Evolutionary conservation across 2,329 filamentous ascomycete genomes (phyloP), one percentile per base, ranked within the genome.

Genomic region (Endoconidiophora laricicola): DNA sequence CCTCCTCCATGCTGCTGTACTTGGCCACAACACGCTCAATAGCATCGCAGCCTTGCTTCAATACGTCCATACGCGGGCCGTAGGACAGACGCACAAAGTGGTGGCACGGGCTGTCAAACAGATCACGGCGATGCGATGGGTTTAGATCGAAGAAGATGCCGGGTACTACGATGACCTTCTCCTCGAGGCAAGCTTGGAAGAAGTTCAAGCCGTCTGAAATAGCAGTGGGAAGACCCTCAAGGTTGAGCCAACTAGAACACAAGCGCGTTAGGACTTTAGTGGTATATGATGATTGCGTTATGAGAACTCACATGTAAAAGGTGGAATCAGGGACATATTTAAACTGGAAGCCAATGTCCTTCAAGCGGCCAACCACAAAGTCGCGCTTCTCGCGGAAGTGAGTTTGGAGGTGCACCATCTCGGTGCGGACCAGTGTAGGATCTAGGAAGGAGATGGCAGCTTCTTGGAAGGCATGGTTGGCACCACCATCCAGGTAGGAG

Each of bases 141-240:
- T 96, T 96, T 56, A 96, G 67, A 60, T 96, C 90, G 63, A 96
- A 96, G 74, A 96, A 96, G 65, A 96, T 96, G 54, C 90, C 90
- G 0, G 90, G 90, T 3, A 96, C 90, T 16, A 95, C 87, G 60
- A 95, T 95, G 57, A 93, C 86, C 73, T 93, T 93, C 71, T 95
- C 87, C 60, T 84, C 79, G 42, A 96, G 70, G 61, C 91, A 91
- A 26, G 87, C 87, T 63, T 91, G 79, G 78, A 96, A 95, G 74
- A 96, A 96, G 69, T 94, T 94, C 60, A 96, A 70, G 6, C 90
- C 90, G 62, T 96, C 90, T 53, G 83, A 81, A 63, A 96, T 94
- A 54, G 79, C 76, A n/a, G 74, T 74, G 0, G 90, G 85, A 2
- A 91, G 70, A 44, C 74, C 72, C 64, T 71, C 79, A 58, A 76